Conservation (phyloP, 2,329 filamentous ascomycete species). For the Diplocarpon rosae region DNA sequence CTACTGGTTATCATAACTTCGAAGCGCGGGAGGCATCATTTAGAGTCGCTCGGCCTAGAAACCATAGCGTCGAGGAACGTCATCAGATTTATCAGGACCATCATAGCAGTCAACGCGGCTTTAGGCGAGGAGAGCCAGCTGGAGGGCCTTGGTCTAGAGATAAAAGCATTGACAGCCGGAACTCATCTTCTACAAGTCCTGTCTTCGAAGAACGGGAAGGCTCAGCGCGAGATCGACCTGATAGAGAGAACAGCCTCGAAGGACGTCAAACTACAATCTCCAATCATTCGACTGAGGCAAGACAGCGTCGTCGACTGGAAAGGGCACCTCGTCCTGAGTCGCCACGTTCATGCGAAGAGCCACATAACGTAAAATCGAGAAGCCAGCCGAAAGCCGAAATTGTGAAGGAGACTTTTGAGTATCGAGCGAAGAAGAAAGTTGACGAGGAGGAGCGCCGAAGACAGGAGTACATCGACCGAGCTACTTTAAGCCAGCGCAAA, state of each 20-base stretch:
- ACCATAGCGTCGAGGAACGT: neutral
- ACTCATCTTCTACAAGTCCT: neutral
- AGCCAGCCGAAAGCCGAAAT: conserved; percentile 6
- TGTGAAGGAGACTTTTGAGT: conserved; percentile 11
- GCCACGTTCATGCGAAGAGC: conserved; percentile 3
- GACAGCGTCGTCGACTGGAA: conserved; percentile 12
- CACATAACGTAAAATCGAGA: conserved; percentile 6
- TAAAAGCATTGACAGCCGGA: neutral
- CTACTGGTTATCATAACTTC: neutral
- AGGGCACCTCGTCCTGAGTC: neutral
- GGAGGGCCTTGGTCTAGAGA: neutral
- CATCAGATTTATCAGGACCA: neutral
- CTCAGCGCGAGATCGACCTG: neutral
- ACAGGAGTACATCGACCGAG: conserved; percentile 11
- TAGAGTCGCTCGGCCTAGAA: neutral
- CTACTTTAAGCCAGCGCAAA: conserved; percentile 1
- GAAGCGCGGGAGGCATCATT: neutral
- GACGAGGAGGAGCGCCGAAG: conserved; percentile 8
- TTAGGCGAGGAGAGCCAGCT: neutral
- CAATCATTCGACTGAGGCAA: conserved; percentile 4
- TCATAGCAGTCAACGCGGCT: neutral
- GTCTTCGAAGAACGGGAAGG: neutral
- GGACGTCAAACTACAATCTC: conserved; percentile 3
- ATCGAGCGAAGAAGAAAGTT: conserved; percentile 4
- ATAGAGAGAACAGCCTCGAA: conserved; percentile 8